phyloP scores from a whole-genome alignment of 331 rosid genomes.

The Malus hybrid region DNA sequence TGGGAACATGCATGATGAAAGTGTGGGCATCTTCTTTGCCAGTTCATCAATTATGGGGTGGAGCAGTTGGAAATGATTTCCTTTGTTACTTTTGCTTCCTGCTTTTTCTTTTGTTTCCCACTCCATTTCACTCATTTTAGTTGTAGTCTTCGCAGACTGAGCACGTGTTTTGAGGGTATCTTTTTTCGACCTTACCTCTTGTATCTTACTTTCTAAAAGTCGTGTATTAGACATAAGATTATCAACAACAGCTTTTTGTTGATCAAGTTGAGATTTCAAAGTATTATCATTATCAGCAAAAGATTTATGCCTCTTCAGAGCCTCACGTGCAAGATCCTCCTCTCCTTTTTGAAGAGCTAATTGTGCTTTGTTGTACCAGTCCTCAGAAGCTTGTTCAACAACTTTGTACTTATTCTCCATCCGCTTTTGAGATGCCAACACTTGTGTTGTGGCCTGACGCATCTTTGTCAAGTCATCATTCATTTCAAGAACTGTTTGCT shows the following conservation, averaged over 20 bases:
- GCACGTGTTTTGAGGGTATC: conserved; percentile 97
- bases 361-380: conserved; percentile 91
- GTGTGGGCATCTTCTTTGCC: too few relatives aligned
- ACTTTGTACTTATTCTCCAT: conserved; percentile 84
- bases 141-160: conserved; percentile 69
- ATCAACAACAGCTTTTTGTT: conserved; percentile 81
- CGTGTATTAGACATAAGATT: conserved; percentile 85
- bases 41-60: too few relatives aligned
- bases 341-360: conserved; percentile 89
- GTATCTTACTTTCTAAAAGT: conserved; percentile 96
- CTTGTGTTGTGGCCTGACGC: conserved; percentile 99
- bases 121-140: too few relatives aligned
- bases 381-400: conserved; percentile 86
- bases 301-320: conserved; percentile 86
- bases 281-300: conserved; percentile 84
- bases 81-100: too few relatives aligned
- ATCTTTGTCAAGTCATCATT: conserved; percentile 89
- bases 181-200: conserved; percentile 92
- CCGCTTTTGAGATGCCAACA: conserved; percentile 90
- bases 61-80: too few relatives aligned
- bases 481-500: conserved; percentile 96
- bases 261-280: conserved; percentile 84
- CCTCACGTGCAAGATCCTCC: conserved; percentile 97
- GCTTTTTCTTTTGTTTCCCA: too few relatives aligned
- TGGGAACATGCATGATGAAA: too few relatives aligned